Conservation (phyloP, 148 eudicot genomes). For the Cornus florida region DNA sequence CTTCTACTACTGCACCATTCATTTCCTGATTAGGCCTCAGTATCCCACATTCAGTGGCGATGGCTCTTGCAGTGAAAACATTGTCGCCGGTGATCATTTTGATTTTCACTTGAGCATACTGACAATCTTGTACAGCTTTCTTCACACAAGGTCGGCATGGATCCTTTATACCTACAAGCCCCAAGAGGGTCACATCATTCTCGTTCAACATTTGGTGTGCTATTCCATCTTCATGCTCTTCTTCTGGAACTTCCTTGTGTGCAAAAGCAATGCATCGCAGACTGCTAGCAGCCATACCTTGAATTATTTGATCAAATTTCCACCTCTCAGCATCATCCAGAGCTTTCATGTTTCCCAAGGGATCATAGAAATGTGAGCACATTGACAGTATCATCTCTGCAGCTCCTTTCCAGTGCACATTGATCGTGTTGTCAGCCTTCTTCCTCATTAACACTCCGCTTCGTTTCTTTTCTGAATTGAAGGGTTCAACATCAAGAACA, state of each 20-base stretch:
- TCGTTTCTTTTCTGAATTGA: background rate
- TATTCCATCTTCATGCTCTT: background rate
- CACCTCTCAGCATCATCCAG: constrained; percentile 7
- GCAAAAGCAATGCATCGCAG: no score
- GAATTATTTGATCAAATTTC: constrained; percentile 10
- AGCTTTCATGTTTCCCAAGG: background rate
- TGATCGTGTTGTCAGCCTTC: background rate
- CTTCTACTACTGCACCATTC: constrained; percentile 12
- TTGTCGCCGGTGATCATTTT: constrained; percentile 14
- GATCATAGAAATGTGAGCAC: no score
- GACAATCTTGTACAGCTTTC: no score
- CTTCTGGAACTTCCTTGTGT: no score
- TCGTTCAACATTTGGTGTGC: background rate
- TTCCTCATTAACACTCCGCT: constrained; percentile 11
- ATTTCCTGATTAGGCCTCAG: constrained; percentile 3
- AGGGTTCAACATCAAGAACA: no score
- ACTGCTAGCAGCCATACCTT: no score
- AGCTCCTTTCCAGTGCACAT: constrained; percentile 20
- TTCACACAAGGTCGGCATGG: constrained; percentile 7
- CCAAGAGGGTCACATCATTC: background rate
- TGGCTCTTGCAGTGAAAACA: constrained; percentile 15
- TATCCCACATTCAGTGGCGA: constrained; percentile 19
- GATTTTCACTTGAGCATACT: no score
- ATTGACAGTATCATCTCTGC: constrained; percentile 21
- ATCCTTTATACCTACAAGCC: background rate